phyloP scores from a whole-genome alignment of 2,329 filamentous ascomycete genomes.

The Colletotrichum spinosum region DNA sequence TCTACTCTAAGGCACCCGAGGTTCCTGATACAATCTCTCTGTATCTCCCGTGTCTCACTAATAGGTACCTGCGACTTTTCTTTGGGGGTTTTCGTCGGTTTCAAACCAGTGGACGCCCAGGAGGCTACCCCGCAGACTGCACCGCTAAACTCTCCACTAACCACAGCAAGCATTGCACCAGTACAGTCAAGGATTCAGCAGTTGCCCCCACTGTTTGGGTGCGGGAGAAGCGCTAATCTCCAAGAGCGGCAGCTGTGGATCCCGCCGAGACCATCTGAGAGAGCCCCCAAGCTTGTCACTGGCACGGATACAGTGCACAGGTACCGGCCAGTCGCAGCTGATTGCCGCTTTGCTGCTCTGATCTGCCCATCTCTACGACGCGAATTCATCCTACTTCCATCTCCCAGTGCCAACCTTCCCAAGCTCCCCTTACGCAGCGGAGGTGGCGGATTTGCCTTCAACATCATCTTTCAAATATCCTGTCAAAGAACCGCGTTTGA shows the following conservation, averaged over 20 bases:
- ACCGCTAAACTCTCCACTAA: slow-evolving; percentile 15
- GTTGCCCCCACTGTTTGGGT: not conserved
- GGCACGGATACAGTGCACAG: too few species aligned
- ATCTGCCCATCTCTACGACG: slow-evolving; percentile 16
- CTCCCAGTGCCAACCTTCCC: slow-evolving; percentile 3
- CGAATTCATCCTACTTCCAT: slow-evolving; percentile 10
- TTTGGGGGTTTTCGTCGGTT: slow-evolving; percentile 29
- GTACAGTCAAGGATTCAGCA: not conserved
- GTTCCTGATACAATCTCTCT: too few species aligned
- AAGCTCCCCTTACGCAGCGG: slow-evolving; percentile 4
- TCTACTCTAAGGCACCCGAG: too few species aligned
- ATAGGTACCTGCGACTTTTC: too few species aligned
- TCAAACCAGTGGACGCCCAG: slow-evolving; percentile 18
- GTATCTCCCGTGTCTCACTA: too few species aligned
- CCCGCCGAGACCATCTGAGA: not conserved
- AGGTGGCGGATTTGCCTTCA: slow-evolving; percentile 27
- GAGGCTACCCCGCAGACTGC: slow-evolving; percentile 35
- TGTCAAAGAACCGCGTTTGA: not conserved
- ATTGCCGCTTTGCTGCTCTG: slow-evolving; percentile 31
- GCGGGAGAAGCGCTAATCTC: slow-evolving; percentile 18
- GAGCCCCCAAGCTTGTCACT: too few species aligned
- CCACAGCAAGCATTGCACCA: slow-evolving; percentile 10
- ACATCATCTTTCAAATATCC: slow-evolving; percentile 2
- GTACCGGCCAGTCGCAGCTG: slow-evolving; percentile 24
- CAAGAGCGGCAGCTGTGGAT: slow-evolving; percentile 26